Evolutionary conservation across 495 filamentous ascomycete genomes (phyloP).

Genomic region (Aspergillus diversus): DNA sequence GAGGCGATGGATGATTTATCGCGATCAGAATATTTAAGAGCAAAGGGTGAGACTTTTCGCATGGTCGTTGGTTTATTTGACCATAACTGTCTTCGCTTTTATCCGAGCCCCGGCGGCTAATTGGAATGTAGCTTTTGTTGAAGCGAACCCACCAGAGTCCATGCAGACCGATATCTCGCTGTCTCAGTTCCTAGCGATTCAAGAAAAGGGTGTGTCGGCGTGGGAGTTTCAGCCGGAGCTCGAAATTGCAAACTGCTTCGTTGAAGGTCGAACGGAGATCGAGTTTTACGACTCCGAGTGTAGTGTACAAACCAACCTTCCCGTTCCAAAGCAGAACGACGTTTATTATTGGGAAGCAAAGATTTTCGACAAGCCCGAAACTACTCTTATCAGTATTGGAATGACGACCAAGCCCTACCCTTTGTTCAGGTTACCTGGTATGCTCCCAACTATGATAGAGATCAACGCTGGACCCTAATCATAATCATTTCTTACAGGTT

Average conservation of each 20-base stretch:
- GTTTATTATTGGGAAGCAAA: slow-evolving; percentile 99
- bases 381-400: slow-evolving; percentile 81
- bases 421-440: slow-evolving; percentile 90
- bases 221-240: slow-evolving; percentile 99
- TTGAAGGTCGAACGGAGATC: slow-evolving; percentile 93
- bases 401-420: slow-evolving; percentile 97
- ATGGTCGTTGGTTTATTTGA: neutral
- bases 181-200: slow-evolving; percentile 96
- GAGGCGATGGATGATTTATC: slow-evolving; percentile 95
- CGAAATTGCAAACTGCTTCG: slow-evolving; percentile 98
- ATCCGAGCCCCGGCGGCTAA: slow-evolving; percentile 16
- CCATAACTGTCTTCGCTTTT: neutral
- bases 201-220: slow-evolving; percentile 97
- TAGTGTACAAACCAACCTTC: slow-evolving; percentile 94
- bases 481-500: slow-evolving; percentile 56
- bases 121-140: slow-evolving; percentile 73
- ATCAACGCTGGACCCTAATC: slow-evolving; percentile 22
- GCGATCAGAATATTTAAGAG: slow-evolving; percentile 85
- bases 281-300: slow-evolving; percentile 98
- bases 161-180: slow-evolving; percentile 94
- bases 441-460: slow-evolving; percentile 18
- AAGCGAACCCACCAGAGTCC: slow-evolving; percentile 94
- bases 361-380: slow-evolving; percentile 94
- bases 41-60: slow-evolving; percentile 72
- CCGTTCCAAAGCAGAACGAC: slow-evolving; percentile 97